A percentile compares a stretch with the other conserved stretches of the same genome.
phyloP scores from a whole-genome alignment of 2,329 filamentous ascomycete genomes.

The Coleophoma eucalyptorum region DNA sequence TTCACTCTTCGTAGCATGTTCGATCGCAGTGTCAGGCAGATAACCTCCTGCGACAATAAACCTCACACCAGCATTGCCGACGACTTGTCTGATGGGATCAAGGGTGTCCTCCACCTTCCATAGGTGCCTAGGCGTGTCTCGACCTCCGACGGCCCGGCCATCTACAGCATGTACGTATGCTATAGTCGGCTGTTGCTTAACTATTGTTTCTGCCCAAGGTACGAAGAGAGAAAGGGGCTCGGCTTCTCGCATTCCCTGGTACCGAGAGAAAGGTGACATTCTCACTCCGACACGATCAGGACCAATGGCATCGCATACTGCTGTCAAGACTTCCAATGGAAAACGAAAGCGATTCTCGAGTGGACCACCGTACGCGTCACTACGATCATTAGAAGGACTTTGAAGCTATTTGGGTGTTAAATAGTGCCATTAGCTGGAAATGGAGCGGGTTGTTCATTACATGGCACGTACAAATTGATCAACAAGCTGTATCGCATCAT shows the following conservation, averaged over 20 bases:
- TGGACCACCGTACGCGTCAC: constrained; percentile 19
- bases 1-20: constrained; percentile 8
- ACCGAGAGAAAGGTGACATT: constrained; percentile 54
- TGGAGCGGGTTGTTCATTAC: too few relatives aligned
- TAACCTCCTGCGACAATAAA: constrained; percentile 14
- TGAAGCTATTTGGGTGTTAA: too few relatives aligned
- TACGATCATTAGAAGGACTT: constrained; percentile 19
- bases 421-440: too few relatives aligned
- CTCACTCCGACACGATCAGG: constrained; percentile 43
- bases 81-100: constrained; percentile 5
- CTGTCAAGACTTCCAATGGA: constrained; percentile 42
- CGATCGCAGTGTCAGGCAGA: constrained; percentile 26
- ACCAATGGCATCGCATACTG: constrained; percentile 43
- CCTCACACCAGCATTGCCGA: constrained; percentile 5
- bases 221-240: constrained; percentile 39
- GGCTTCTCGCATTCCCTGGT: constrained; percentile 41
- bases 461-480: too few relatives aligned
- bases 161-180: constrained; percentile 54
- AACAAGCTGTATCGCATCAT: too few relatives aligned
- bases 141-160: constrained; percentile 40
- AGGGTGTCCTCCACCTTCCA: constrained; percentile 1
- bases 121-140: constrained; percentile 43
- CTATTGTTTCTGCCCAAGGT: constrained; percentile 38
- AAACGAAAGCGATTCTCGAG: constrained; percentile 34
- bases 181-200: constrained; percentile 29